phyloP scores from a whole-genome alignment of 306 rosid species.

The Mimosa bimucronata region DNA sequence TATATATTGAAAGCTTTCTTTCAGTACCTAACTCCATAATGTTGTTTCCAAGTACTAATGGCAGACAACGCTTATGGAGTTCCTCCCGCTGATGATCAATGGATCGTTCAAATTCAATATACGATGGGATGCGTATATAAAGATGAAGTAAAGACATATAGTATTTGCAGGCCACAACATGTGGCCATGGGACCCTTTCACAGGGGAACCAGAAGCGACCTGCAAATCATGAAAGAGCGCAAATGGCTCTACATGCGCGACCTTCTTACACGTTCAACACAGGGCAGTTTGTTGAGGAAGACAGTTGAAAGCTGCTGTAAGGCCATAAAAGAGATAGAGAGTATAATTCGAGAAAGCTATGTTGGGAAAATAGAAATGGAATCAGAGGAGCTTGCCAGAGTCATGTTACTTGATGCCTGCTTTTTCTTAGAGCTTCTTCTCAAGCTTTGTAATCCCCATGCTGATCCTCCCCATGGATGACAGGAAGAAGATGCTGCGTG shows the following conservation, averaged over 20 bases:
- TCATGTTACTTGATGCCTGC: background rate
- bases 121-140: no score
- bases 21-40: no score
- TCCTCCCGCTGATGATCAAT: no score
- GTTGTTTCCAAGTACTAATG: no score
- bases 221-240: slow-evolving; percentile 35
- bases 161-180: no score
- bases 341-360: background rate
- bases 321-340: no score
- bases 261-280: no score
- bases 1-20: no score
- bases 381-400: background rate
- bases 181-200: slow-evolving; percentile 43
- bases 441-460: background rate
- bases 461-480: background rate
- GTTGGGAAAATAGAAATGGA: background rate
- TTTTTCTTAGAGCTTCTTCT: background rate
- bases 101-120: no score
- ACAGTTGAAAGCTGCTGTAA: no score
- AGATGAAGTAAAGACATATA: no score
- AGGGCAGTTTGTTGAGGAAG: fast-evolving
- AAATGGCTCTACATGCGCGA: slow-evolving; percentile 37
- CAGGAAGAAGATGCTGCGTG: background rate
- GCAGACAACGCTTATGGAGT: no score
- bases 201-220: slow-evolving; percentile 19